phyloP scores from a whole-genome alignment of 1,284 basidiomycete genomes.

The Fomitopsis betulina region DNA sequence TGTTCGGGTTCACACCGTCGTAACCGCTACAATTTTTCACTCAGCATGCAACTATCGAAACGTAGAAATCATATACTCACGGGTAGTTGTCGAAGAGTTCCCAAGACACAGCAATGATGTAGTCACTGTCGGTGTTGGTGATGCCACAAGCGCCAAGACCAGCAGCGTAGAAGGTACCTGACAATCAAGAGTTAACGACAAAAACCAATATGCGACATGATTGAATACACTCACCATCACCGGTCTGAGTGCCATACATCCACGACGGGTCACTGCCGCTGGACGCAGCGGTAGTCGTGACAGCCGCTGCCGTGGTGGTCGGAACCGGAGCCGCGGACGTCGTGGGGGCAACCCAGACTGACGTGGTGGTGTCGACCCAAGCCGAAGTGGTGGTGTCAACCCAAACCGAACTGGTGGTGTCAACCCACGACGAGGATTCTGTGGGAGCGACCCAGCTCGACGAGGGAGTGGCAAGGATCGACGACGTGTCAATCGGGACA shows the following conservation, averaged over 20 bases:
- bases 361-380: constrained; percentile 19
- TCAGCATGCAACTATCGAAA: not conserved
- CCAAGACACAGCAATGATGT: constrained; percentile 59
- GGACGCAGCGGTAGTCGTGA: constrained; percentile 11
- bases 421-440: not conserved
- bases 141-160: constrained; percentile 72
- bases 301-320: constrained; percentile 25
- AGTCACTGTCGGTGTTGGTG: constrained; percentile 47
- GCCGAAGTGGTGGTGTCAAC: not conserved
- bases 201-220: not conserved
- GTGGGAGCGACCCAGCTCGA: constrained; percentile 5
- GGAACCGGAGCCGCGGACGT: constrained; percentile 25
- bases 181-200: not conserved
- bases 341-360: constrained; percentile 10
- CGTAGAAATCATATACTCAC: constrained; percentile 33
- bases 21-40: constrained; percentile 36
- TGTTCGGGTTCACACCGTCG: constrained; percentile 50
- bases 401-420: not conserved
- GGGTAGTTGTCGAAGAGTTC: constrained; percentile 57
- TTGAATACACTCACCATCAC: constrained; percentile 36
- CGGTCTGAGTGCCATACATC: constrained; percentile 43
- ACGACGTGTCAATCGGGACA: constrained; percentile 7
- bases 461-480: constrained; percentile 1
- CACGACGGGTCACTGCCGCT: constrained; percentile 21
- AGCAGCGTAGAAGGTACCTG: constrained; percentile 52